These are phyloP conservation scores for Jaminaea rosea DNA, from an alignment of 1,284 basidiomycete genomes.

Conservation along the genomic window DNA sequence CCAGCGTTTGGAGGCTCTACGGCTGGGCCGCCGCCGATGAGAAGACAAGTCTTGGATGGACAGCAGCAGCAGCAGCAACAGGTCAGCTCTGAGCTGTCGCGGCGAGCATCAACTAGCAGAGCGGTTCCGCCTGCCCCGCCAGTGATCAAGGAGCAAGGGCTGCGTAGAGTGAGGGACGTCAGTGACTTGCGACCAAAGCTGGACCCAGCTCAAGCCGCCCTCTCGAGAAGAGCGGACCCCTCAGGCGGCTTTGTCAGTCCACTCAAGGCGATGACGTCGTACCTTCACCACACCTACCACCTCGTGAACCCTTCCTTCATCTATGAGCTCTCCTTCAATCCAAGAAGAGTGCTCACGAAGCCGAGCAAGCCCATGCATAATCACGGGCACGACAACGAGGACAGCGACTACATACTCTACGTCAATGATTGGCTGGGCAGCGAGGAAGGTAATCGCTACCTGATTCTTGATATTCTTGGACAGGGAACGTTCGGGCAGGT, in stretches of 20 bases:
- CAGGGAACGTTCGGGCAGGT: conserved; percentile 99
- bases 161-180: conserved; percentile 34
- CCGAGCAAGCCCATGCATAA: conserved; percentile 45
- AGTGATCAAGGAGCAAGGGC: conserved; percentile 18
- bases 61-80: background rate
- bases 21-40: too few relatives aligned
- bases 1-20: too few relatives aligned
- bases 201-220: conserved; percentile 23
- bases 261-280: conserved; percentile 44
- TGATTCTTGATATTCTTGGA: conserved; percentile 94
- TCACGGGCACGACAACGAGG: conserved; percentile 45
- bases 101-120: conserved; percentile 8
- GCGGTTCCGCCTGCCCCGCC: too few relatives aligned
- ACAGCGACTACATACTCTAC: conserved; percentile 46
- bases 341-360: conserved; percentile 42
- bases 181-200: conserved; percentile 33
- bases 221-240: conserved; percentile 35
- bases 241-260: conserved; percentile 39
- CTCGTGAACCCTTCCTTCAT: conserved; percentile 46
- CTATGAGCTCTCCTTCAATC: conserved; percentile 47
- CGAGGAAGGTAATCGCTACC: conserved; percentile 58
- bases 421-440: conserved; percentile 46
- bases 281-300: conserved; percentile 46
- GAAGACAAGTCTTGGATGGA: too few relatives aligned
- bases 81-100: background rate